Base-by-base conservation (phyloP, 768 basidiomycete genomes). In the Pleurotus pulmonarius region DNA sequence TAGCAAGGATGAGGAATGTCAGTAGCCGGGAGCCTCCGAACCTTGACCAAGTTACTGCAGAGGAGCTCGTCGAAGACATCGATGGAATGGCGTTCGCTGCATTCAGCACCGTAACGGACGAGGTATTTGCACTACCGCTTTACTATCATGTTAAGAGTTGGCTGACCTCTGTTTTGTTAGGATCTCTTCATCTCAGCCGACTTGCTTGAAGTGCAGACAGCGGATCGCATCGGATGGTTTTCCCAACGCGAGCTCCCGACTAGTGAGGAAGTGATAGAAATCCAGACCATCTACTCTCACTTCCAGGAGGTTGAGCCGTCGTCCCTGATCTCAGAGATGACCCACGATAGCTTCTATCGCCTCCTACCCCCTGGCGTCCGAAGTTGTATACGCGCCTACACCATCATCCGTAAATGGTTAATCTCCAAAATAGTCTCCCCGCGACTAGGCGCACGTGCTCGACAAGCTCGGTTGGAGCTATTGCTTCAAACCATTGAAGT, bases 191-290 rank as follows among this genome's bases (percentile, higher is more conserved):
- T 86, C 43, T 85, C 88, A 5, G 82, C 85, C 4, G 92, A 94
- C 66, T 70, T 92, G 15, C 76, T 94, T 8, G 92, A 94, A 68
- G 82, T 90, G 0, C 92, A 94, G 67, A 85, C 82, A 1, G 81
- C 83, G 13, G 92, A 94, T 66, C 82, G 85, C 29, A 86, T 82
- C 2, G 92, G 88, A 2, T 94, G 92, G 91, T 89, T 92, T 69
- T 73, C 76, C 3, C 55, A 72, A 29, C 75, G 83, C 53, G 90
- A 92, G n/a, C 66, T 74, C 0, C 70, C 69, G 13, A 70, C 76
- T 0, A 68, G 73, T 46, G 79, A 82, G 9, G 92, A 94, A 46
- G 73, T 77, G 3, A 75, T 85, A n/a, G 88, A 92, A 59, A 85
- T 93, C 46, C 89, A 93, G 66, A 86, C 81, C 20, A 86, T 94